A percentile compares a stretch with the other conserved stretches of the same genome.
Evolutionary conservation across 164 flowering plant genomes (phyloP).

Genomic region (Santalum album): DNA sequence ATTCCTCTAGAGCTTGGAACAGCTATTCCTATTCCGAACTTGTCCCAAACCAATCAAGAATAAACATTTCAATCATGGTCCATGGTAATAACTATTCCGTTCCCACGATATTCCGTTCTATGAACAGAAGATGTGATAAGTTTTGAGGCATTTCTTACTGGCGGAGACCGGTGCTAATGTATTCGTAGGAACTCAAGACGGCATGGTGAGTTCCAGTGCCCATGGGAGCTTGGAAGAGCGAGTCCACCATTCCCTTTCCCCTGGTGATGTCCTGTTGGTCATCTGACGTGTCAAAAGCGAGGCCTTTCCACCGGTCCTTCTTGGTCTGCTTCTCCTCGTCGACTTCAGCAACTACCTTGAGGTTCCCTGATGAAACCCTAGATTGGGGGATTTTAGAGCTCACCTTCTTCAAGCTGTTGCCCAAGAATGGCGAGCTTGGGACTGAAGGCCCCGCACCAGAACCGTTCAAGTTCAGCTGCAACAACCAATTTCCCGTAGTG

Average conservation of each 20-base stretch:
- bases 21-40: too few species aligned
- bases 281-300: conserved; percentile 38
- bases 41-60: too few species aligned
- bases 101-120: too few species aligned
- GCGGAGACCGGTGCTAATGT: conserved; percentile 42
- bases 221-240: conserved; percentile 54
- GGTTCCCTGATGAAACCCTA: conserved; percentile 9
- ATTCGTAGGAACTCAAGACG: conserved; percentile 48
- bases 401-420: conserved; percentile 44
- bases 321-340: conserved; percentile 21
- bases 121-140: too few species aligned
- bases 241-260: conserved; percentile 55
- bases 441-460: conserved; percentile 26
- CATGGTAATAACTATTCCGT: too few species aligned
- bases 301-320: conserved; percentile 51
- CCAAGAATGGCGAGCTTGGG: conserved; percentile 43
- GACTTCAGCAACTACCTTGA: conserved; percentile 27
- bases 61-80: too few species aligned
- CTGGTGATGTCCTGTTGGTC: conserved; percentile 62
- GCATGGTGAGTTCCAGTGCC: conserved; percentile 42
- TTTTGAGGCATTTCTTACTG: conserved; percentile 20
- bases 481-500: too few species aligned
- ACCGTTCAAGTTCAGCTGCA: conserved; percentile 12
- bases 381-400: conserved; percentile 17
- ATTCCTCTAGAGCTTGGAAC: too few species aligned